Conservation (phyloP, 768 basidiomycete species). For the Filobasidium wieringae region DNA sequence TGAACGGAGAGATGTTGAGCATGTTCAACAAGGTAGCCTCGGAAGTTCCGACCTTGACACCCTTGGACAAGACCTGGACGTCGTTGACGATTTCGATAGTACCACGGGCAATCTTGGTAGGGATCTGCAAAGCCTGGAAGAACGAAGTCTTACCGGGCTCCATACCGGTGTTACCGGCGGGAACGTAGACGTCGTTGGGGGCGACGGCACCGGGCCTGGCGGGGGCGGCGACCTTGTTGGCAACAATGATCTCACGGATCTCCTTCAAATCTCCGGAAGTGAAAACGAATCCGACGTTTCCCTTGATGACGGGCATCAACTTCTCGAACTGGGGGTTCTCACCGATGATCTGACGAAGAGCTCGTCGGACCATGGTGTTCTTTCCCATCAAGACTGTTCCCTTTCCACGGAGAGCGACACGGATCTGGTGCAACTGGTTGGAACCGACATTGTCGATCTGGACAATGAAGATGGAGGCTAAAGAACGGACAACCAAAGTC, state of each 20-base stretch:
- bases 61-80: slow-evolving; percentile 84
- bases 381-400: slow-evolving; percentile 98
- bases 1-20: slow-evolving; percentile 99
- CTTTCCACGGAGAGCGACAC: slow-evolving; percentile 75
- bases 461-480: slow-evolving; percentile 95
- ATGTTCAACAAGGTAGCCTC: slow-evolving; percentile 98
- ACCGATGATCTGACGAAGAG: slow-evolving; percentile 75
- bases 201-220: slow-evolving; percentile 96
- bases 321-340: slow-evolving; percentile 92
- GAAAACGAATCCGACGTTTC: slow-evolving; percentile 99
- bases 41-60: slow-evolving; percentile 87
- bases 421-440: slow-evolving; percentile 64
- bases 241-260: slow-evolving; percentile 76
- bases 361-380: slow-evolving; percentile 99
- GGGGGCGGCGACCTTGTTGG: slow-evolving; percentile 97
- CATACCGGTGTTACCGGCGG: slow-evolving; percentile 98
- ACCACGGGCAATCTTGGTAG: slow-evolving; percentile 99
- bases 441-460: slow-evolving; percentile 99
- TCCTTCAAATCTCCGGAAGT: slow-evolving; percentile 86
- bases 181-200: slow-evolving; percentile 80
- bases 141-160: slow-evolving; percentile 99
- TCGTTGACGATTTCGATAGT: slow-evolving; percentile 99
- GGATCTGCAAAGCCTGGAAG: slow-evolving; percentile 99
- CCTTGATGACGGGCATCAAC: slow-evolving; percentile 87
- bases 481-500: neutral